Base-by-base conservation (phyloP, 176 grass and related monocot species). In the Puya raimondii region DNA sequence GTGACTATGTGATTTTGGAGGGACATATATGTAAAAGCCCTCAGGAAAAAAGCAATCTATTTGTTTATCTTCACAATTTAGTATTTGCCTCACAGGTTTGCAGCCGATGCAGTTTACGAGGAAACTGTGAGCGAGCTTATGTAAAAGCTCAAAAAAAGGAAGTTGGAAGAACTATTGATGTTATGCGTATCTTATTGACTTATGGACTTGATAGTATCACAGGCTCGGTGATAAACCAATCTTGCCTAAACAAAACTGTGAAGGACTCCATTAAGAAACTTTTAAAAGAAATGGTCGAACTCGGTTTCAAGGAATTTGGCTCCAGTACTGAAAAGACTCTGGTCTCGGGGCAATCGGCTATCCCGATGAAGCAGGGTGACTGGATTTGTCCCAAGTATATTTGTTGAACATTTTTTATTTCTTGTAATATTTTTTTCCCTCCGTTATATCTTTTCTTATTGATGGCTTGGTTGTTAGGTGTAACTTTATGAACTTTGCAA, bases 311-410 rank as follows among this genome's bases (percentile, higher is more conserved):
- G 48, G 85, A 79, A 13, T 76, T 78, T 76, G 76, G 64, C 72
- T 83, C 75, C 42, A 78, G 51, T 69, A 70, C 29, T 64, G 66
- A 69, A 16, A 88, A 85, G 63, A 50, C 74, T 50, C 11, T 71
- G 49, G 50, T 68, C 9, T 75, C 72, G 71, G 81, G 74, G 71
- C 81, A 80, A 82, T 76, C 75, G 76, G 65, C 48, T 69, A 66
- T 89, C 56, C 89, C 86, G 54, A 79, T 67, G 79, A 92, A 85
- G 70, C 88, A 96, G 68, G 93, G 93, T 10, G 93, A 96, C 79
- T 97, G 93, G 93, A 87, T 85, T 70, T 97, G 93, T 78, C 89
- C 93, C 47, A 85, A 83, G 84, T 97, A 97, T 73, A 74, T 54
- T 23, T 27, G 2, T 68, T 42, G 80, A 47, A 69, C 17, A 61